Evolutionary conservation across 1,139 yeast species (phyloP).

Genomic region (Taphrina wiesneri): DNA sequence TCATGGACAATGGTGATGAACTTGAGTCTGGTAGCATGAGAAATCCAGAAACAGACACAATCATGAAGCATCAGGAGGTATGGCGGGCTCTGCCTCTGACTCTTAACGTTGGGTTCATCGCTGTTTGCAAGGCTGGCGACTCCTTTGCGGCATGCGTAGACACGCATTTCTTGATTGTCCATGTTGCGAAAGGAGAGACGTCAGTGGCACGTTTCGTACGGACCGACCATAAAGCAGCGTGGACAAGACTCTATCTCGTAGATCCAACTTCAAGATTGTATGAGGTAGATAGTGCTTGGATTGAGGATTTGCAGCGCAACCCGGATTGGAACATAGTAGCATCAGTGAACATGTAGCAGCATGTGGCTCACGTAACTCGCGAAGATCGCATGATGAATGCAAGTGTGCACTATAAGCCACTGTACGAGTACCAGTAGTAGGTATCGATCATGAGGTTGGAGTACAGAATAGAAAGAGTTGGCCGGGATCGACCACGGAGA

Average conservation of each 20-base stretch:
- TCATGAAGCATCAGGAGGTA: neutral
- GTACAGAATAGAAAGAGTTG: too few species aligned
- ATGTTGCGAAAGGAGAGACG: neutral
- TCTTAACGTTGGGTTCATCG: neutral
- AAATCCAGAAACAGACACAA: neutral
- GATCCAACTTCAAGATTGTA: neutral
- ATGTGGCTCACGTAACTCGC: too few species aligned
- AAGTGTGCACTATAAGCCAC: neutral
- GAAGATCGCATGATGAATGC: too few species aligned
- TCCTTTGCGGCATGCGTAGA: constrained; percentile 1
- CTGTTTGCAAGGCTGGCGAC: neutral
- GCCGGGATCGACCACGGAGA: too few species aligned
- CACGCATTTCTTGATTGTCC: neutral
- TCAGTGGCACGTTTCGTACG: neutral
- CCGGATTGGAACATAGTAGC: neutral
- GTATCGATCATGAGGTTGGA: neutral
- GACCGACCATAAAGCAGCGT: neutral
- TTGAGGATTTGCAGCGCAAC: neutral
- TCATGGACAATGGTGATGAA: constrained; percentile 4
- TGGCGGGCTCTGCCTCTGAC: constrained; percentile 6
- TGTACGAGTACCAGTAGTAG: too few species aligned
- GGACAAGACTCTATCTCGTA: neutral
- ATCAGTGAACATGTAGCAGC: neutral
- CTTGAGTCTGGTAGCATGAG: constrained; percentile 11
- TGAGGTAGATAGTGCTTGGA: neutral